Evolutionary conservation across 2,329 filamentous ascomycete species (phyloP), one percentile per base, ranked within the genome.

Genomic region (Hysterium pulicare): DNA sequence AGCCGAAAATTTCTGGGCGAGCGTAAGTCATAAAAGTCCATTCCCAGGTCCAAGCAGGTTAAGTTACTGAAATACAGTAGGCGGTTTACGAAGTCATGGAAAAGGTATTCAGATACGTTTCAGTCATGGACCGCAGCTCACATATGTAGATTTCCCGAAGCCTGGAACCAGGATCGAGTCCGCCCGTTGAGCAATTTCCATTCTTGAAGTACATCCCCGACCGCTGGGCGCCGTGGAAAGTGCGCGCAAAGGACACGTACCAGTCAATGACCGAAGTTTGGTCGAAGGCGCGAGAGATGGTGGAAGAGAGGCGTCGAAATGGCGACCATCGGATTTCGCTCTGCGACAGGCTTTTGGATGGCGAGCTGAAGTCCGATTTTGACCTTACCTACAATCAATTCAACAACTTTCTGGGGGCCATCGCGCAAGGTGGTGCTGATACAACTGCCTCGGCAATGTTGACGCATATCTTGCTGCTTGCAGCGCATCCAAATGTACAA

Each of bases 381-480:
- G 35, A 45, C 15, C 48, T 57, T 17, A 35, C 37, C n/a, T 44
- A 47, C 20, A 46, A 47, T 22, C 47, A 49, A 34, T 40, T 57
- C 26, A 41, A 46, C 32, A 55, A 52, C 38, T 50, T 55, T 40
- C 36, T 57, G 16, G 52, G 54, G 37, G 45, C 53, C 22, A 21
- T 58, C 8, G 48, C 50, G 40, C 44, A 59, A 20, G 57, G 30
- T 10, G 57, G 49, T 19, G 49, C 55, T 20, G 56, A 59, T n/a
- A 61, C 58, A 2, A 48, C 42, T 32, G 41, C 53, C 3, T 33
- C 46, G 2, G 15, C 48, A 9, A 50, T 53, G 40, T 38, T 42
- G 6, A 59, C 58, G 13, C 45, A 40, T 26, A 53, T 61, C 8
- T 31, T 59, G 32, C 50, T 48, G 36, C 48, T 61, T 17, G 57